Evolutionary conservation across 345 rosid species (phyloP).

Genomic region (Dipteronia sinensis): DNA sequence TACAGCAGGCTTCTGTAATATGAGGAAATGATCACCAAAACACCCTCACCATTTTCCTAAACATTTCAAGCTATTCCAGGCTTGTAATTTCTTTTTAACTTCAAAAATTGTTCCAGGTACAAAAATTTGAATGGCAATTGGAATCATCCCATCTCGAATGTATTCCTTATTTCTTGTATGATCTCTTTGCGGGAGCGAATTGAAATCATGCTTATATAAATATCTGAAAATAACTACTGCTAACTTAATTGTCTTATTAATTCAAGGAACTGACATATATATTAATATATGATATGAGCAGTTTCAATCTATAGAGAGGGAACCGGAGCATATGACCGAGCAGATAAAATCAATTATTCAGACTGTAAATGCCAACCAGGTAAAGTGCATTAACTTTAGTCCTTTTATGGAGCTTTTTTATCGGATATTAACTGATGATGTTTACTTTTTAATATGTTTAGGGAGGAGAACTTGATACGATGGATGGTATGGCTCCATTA

Average conservation of each 20-base stretch:
- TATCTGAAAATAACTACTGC: too few species aligned
- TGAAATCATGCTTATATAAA: too few species aligned
- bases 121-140: too few species aligned
- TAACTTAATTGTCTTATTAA: too few species aligned
- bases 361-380: conserved; percentile 81
- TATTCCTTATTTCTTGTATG: too few species aligned
- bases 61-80: not conserved
- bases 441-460: too few species aligned
- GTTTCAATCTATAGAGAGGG: conserved; percentile 86
- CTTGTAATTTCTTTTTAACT: too few species aligned
- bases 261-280: not conserved
- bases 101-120: too few species aligned
- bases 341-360: conserved; percentile 87
- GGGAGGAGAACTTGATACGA: conserved; percentile 55
- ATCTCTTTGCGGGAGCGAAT: too few species aligned
- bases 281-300: conserved; percentile 77
- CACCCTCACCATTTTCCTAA: conserved; percentile 26
- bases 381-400: conserved; percentile 20
- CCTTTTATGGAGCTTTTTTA: not conserved
- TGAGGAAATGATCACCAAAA: not conserved
- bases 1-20: conserved; percentile 8
- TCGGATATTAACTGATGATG: too few species aligned
- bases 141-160: too few species aligned
- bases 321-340: conserved; percentile 89
- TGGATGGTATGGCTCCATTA: conserved; percentile 83